These are phyloP conservation scores for Cytidiella melzeri DNA, from an alignment of 768 basidiomycete genomes.

Conservation along the genomic window DNA sequence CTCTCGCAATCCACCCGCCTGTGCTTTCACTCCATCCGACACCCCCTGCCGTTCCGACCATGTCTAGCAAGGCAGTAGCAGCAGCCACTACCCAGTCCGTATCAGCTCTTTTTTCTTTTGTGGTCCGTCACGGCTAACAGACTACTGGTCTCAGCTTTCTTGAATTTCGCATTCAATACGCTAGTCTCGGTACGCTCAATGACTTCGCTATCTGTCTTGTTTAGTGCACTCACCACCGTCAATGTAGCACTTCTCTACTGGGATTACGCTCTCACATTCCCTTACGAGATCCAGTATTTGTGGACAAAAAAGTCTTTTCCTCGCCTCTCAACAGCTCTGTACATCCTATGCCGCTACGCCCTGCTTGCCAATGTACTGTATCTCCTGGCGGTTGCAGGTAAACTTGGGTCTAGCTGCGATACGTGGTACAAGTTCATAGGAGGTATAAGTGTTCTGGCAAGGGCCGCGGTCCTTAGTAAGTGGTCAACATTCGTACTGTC, in stretches of 20 bases:
- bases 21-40: not conserved
- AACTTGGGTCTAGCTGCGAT: slow-evolving; percentile 22
- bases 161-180: slow-evolving; percentile 10
- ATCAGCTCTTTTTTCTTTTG: not conserved
- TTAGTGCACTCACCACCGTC: no score
- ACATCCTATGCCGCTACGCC: slow-evolving; percentile 30
- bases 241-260: slow-evolving; percentile 25
- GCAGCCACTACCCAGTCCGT: not conserved
- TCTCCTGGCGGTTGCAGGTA: slow-evolving; percentile 17
- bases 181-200: slow-evolving; percentile 1
- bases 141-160: slow-evolving; percentile 3
- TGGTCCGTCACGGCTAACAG: not conserved
- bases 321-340: slow-evolving; percentile 25
- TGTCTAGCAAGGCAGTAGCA: not conserved
- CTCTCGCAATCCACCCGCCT: no score
- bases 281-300: slow-evolving; percentile 28
- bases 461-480: slow-evolving; percentile 25
- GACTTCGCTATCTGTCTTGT: no score
- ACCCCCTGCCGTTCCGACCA: not conserved
- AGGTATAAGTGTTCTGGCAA: slow-evolving; percentile 26
- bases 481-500: no score
- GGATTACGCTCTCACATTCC: slow-evolving; percentile 29
- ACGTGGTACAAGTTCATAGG: slow-evolving; percentile 24
- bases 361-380: slow-evolving; percentile 29
- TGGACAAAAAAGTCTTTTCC: slow-evolving; percentile 21